Base-by-base conservation (phyloP, 2,329 filamentous ascomycete species). In the Colletotrichum sp. region DNA sequence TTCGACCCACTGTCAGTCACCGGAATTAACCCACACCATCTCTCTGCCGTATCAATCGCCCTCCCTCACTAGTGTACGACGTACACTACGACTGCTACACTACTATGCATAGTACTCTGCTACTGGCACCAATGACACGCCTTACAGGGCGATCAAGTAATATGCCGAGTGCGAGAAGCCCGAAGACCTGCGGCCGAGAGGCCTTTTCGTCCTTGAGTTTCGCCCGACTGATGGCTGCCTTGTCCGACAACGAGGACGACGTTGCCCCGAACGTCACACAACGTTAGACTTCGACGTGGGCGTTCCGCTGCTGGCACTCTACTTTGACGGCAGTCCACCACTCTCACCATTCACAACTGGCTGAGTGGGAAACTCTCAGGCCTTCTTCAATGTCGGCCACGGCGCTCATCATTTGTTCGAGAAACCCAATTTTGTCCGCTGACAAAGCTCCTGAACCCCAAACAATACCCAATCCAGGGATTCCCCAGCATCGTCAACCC, bases 391-490 rank as follows among this genome's bases (percentile, higher is more conserved):
- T 67, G 52, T 67, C 39, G 69, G 24, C 36, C 36, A 36, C 39
- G 36, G 36, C 36, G 16, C 67, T 49, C 34, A 16, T 70, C 55
- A 71, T 15, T 39, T 24, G 28, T 18, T 60, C 36, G 16, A 75
- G 12, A 39, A 39, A 28, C 52, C 69, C 52, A 66, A n/a, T 62
- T 16, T 71, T 57, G 55, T 24, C 63, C 64, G 63, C 69, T 72
- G 39, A 76, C 73, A 76, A 76, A 72, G 69, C 57, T 21, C 44
- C 28, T 16, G 57, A 32, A 12, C 34, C 73, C 63, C 24, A 59
- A 69, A 69, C 52, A 49, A 44, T 10, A 44, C 62, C 57, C 21
- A 34, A 36, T 24, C 7, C 69, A 72, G 69, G 72, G 73, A 26
- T 67, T 64, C 39, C 73, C 73, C 73, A 28, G 63, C 26, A 44